These are phyloP conservation scores for Arabidopsis suecica DNA, from an alignment of 345 rosid genomes.

Conservation along the genomic window DNA sequence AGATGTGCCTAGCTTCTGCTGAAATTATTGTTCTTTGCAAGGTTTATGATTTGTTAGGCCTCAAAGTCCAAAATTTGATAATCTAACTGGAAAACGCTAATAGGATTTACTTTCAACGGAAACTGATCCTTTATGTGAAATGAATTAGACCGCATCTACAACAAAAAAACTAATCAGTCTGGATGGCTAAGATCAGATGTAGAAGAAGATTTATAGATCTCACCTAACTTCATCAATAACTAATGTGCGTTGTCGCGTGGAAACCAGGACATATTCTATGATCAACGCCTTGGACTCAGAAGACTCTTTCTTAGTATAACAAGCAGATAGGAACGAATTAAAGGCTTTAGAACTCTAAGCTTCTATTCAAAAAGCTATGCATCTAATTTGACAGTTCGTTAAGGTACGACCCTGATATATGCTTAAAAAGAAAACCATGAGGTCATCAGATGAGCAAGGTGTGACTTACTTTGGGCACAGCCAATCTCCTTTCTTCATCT, in stretches of 20 bases:
- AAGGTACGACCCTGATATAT: background rate
- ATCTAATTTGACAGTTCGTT: background rate
- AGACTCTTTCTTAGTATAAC: constrained; percentile 17
- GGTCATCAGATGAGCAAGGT: constrained; percentile 13
- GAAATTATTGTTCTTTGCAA: constrained; percentile 2
- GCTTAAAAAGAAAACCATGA: background rate
- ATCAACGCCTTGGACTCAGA: background rate
- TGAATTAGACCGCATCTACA: background rate
- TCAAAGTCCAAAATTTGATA: background rate
- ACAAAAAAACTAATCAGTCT: background rate
- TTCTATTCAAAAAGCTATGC: constrained; percentile 14
- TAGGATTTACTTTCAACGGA: background rate
- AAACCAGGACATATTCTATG: background rate
- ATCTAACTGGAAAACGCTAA: background rate
- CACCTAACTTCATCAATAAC: background rate
- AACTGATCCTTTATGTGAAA: background rate
- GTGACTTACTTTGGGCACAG: constrained; percentile 86
- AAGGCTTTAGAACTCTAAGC: background rate
- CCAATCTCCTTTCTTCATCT: constrained; percentile 99
- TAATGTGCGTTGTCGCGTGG: background rate
- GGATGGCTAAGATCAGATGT: constrained; percentile 4
- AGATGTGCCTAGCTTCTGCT: background rate
- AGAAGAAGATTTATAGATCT: constrained; percentile 2
- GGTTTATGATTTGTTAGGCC: background rate
- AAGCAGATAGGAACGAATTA: constrained; percentile 2